Evolutionary conservation across 352 stramenopile genomes (phyloP), one percentile per base, ranked within the genome.

Genomic region (Pseudoperonospora humuli): DNA sequence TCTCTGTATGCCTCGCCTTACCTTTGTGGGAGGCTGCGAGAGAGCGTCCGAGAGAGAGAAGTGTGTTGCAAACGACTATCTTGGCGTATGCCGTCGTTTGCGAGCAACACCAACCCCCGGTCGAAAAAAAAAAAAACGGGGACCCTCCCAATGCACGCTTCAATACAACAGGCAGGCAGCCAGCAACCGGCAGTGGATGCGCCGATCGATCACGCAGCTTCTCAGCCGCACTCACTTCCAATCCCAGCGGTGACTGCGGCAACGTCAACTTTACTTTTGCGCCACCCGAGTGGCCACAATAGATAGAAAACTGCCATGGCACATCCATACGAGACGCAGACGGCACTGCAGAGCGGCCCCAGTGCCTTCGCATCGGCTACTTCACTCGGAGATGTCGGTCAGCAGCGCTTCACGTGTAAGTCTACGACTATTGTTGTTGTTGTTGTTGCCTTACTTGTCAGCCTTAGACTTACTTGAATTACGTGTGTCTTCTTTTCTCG

Each of bases 371-470:
- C 50, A 19, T 35, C 36, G 26, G 15, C 36, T 21, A 61, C 67
- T 32, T 49, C 51, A 7, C 38, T 63, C 25, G 58, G 61, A 25
- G 75, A 83, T 34, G 64, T 63, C n/a, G 58, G 57, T 31, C 56
- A 61, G 11, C 70, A 86, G 42, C 73, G 73, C 47, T 86, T 86
- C 49, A 70, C 71, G 0, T 86, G 76, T 88, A 74, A 39, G 75
- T 79, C n/a, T 39, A 28, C 7, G 4, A 11, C 23, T 15, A 23
- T 37, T 7, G 24, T 19, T 24, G 2, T 35, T 19, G 7, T 7
- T 34, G n/a, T 13, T 17, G 20, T 25, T 43, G 8, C 26, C 19
- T 18, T 8, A 7, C 11, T 48, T 5, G 9, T 32, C n/a, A n/a
- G n/a, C 34, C 24, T 39, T 54, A 8, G 21, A 27, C 35, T 58